Conservation (phyloP, 129 eudicot species). For the Tagetes erecta region DNA sequence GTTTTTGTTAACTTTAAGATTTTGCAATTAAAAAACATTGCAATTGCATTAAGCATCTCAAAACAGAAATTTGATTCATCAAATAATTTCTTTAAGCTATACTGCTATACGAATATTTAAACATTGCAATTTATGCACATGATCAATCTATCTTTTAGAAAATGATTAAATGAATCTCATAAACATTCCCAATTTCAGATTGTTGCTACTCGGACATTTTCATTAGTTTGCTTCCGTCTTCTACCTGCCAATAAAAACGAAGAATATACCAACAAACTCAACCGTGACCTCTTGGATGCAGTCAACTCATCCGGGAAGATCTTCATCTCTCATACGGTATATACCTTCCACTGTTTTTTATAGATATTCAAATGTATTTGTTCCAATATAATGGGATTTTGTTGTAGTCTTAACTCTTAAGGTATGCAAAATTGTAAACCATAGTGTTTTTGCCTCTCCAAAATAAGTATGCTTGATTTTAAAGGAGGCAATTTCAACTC, state of each 20-base stretch:
- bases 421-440: background rate
- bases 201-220: slow-evolving; percentile 70
- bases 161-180: background rate
- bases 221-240: slow-evolving; percentile 87
- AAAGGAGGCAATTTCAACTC: background rate
- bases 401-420: background rate
- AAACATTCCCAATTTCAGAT: slow-evolving; percentile 47
- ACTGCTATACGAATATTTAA: background rate
- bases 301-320: slow-evolving; percentile 82
- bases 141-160: background rate
- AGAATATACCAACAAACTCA: slow-evolving; percentile 56
- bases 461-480: background rate
- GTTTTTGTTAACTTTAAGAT: background rate
- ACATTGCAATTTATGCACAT: slow-evolving; percentile 18
- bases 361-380: background rate
- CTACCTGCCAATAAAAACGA: slow-evolving; percentile 48
- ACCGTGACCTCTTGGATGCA: slow-evolving; percentile 70
- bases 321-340: slow-evolving; percentile 94
- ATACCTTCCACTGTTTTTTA: slow-evolving; percentile 2
- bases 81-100: background rate
- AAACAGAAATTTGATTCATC: background rate
- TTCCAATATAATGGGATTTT: background rate
- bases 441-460: background rate
- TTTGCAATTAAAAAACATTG: background rate
- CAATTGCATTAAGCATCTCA: background rate